A percentile compares a stretch with the other conserved stretches of the same genome.
phyloP scores from a whole-genome alignment of 208 protist species.

The Leishmania gerbilli region DNA sequence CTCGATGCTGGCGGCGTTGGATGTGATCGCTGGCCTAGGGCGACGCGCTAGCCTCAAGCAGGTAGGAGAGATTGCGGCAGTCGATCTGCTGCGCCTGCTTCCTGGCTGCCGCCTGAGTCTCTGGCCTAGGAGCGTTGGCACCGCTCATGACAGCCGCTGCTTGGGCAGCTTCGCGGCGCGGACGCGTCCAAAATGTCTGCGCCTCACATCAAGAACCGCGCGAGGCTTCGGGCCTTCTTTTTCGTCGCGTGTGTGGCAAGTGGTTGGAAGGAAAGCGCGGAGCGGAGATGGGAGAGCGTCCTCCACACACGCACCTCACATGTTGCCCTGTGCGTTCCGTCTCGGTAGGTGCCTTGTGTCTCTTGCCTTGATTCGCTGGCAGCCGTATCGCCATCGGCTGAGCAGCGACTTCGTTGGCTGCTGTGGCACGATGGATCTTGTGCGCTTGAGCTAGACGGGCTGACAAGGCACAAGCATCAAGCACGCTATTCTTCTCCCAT shows the following conservation, averaged over 20 bases:
- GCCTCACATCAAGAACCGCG: neutral
- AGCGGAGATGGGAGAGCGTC: neutral
- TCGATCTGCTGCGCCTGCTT: neutral
- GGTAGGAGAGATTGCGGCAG: neutral
- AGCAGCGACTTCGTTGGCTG: neutral
- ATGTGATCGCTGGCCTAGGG: neutral
- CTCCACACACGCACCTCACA: neutral
- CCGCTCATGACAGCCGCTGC: neutral
- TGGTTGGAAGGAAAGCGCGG: neutral
- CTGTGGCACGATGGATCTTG: neutral
- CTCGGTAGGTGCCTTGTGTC: neutral
- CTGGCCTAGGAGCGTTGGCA: neutral
- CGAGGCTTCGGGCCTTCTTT: neutral
- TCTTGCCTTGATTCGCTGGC: neutral
- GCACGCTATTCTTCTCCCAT: neutral
- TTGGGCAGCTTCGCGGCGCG: neutral
- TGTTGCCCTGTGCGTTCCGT: neutral
- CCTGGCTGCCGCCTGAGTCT: neutral
- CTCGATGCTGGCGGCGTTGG: neutral
- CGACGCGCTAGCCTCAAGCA: neutral
- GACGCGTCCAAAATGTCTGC: neutral
- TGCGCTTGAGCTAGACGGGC: neutral
- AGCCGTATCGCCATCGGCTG: neutral
- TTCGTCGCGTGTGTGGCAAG: neutral
- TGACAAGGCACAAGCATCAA: neutral